A percentile compares a stretch with the other conserved stretches of the same genome.
Conservation (phyloP, 2,329 filamentous ascomycete species). For the Hypomyces perniciosus region DNA sequence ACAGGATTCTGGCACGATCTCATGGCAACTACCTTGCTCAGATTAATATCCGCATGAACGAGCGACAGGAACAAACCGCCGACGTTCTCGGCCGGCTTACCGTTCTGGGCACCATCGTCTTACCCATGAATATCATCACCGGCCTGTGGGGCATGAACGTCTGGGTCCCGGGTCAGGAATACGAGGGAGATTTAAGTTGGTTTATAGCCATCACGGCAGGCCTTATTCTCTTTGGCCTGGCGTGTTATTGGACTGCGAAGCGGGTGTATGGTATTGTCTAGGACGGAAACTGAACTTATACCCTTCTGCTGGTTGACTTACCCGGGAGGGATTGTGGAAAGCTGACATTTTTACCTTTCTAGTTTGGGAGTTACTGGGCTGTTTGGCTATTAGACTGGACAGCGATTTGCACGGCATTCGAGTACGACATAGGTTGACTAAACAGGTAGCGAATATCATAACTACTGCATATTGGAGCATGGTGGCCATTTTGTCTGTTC, state of each 20-base stretch:
- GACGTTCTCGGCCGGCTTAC: constrained; percentile 93
- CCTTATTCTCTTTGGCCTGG: constrained; percentile 69
- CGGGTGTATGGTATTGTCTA: constrained; percentile 74
- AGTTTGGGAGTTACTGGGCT: neutral
- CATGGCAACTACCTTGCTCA: constrained; percentile 98
- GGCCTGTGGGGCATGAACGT: constrained; percentile 99
- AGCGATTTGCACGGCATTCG: neutral
- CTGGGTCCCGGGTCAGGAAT: constrained; percentile 85
- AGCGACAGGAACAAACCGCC: constrained; percentile 90
- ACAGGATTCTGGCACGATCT: constrained; percentile 77
- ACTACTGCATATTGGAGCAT: too few species aligned
- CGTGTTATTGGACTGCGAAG: constrained; percentile 78
- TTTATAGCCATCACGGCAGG: constrained; percentile 71
- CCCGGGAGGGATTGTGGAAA: neutral
- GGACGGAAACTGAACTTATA: neutral
- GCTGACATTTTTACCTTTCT: neutral
- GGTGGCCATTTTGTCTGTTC: too few species aligned
- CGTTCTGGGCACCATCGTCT: constrained; percentile 90
- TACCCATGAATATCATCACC: constrained; percentile 99
- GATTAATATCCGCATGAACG: constrained; percentile 98
- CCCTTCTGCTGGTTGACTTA: neutral
- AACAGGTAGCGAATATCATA: too few species aligned
- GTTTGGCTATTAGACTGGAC: neutral
- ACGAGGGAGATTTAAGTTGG: constrained; percentile 68
- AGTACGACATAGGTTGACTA: too few species aligned